Base-by-base conservation (phyloP, 2,329 filamentous ascomycete species). In the Colletotrichum noveboracense region DNA sequence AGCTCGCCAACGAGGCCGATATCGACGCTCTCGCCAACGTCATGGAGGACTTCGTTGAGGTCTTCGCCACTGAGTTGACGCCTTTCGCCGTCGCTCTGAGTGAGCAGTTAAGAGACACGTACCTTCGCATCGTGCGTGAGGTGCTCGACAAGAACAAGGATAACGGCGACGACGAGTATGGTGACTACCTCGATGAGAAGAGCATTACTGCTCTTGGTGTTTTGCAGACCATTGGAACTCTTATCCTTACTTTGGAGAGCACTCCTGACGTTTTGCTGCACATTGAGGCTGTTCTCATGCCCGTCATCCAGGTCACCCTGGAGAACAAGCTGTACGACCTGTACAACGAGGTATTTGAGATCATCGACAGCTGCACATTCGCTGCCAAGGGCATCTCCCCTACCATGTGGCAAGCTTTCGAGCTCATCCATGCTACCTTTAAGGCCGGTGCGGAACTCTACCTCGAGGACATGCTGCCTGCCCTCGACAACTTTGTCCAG, bases 11-110 rank as follows among this genome's bases (percentile, higher is more conserved):
- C 82, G 97, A 99, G 86, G 97, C 97, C 74, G 97, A 99, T 82
- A 96, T 99, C 64, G 97, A 99, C 84, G 96, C 97, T 7, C 89
- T 99, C 55, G 96, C 97, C 26, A 98, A 98, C 81, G 97, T 99
- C 52, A 99, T 99, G 97, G 97, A 99, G 85, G 97, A 99, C 82
- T 99, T 99, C 82, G 97, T 99, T 61, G 97, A 99, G 85, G 96
- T 98, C 4, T 99, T 99, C 82, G 96, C 97, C n/a, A 91, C 95
- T 4, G 97, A 99, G 84, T 90, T 99, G 62, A 98, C 97, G 7
- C 97, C 97, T 5, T 99, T 99, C 81, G 97, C 97, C 13, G 96
- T 99, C 36, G 97, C 97, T 6, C 89, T 99, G 6, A 98, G 96
- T 82, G 96, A 98, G 86, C 97, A 99, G 85, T 89, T 99, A 64